These are phyloP conservation scores for Solanum neorickii DNA, from an alignment of 257 asterid genomes.

Conservation along the genomic window DNA sequence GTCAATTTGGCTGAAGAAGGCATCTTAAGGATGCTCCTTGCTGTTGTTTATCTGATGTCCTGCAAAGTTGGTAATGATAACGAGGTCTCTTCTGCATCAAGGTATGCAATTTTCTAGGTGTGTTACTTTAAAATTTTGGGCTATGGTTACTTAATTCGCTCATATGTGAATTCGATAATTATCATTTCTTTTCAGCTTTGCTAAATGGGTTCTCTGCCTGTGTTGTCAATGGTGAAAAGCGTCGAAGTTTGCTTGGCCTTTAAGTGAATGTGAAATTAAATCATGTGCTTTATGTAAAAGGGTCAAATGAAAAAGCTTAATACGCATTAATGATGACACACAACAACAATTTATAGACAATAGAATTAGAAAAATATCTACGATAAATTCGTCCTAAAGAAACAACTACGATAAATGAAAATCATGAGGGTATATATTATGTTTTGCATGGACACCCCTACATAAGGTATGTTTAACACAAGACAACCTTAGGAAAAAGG, in stretches of 20 bases:
- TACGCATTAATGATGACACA: not conserved
- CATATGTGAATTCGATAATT: not conserved
- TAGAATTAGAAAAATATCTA: not conserved
- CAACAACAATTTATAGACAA: not conserved
- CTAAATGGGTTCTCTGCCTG: not conserved
- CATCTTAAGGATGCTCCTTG: conserved; percentile 74
- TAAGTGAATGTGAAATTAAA: not conserved
- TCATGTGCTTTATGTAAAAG: not conserved
- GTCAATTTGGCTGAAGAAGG: conserved; percentile 85
- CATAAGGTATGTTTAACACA: not conserved
- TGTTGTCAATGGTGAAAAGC: not conserved
- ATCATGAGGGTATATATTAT: not conserved
- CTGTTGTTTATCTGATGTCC: conserved; percentile 67
- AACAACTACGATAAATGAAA: not conserved
- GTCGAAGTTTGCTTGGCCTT: not conserved
- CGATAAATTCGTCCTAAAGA: not conserved
- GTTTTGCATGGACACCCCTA: not conserved
- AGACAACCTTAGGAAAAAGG: not conserved
- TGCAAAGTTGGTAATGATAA: conserved; percentile 51
- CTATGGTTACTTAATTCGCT: not conserved
- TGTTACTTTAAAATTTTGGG: not conserved
- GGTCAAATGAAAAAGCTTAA: not conserved
- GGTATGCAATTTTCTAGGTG: conserved; percentile 37
- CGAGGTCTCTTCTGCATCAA: conserved; percentile 78
- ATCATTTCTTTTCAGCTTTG: not conserved